Evolutionary conservation across 2,329 filamentous ascomycete genomes (phyloP).

Genomic region (Cryphonectria naterciae): DNA sequence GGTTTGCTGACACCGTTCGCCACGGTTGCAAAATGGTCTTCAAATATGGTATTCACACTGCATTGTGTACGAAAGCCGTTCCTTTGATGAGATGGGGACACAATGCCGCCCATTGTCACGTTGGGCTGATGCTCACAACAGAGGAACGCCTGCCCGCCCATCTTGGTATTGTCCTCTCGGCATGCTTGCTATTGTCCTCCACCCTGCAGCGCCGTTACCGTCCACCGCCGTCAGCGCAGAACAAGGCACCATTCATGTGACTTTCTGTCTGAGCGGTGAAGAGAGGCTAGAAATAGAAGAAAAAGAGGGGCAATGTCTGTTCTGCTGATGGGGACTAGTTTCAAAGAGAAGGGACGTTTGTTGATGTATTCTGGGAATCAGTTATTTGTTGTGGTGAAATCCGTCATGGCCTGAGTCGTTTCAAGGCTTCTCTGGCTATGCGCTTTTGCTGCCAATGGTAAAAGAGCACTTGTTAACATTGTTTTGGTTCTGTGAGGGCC

Average conservation of each 20-base stretch:
- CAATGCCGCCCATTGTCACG: constrained; percentile 10
- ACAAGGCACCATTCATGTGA: background rate
- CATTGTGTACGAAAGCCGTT: background rate
- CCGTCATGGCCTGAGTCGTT: no score
- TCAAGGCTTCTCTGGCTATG: background rate
- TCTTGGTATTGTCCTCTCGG: constrained; percentile 23
- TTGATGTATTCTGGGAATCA: background rate
- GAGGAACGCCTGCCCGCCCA: background rate
- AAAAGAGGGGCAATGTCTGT: background rate
- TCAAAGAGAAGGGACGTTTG: background rate
- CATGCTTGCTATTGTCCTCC: background rate
- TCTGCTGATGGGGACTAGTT: constrained; percentile 16
- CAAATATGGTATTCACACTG: background rate
- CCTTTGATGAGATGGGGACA: background rate
- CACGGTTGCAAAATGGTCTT: background rate
- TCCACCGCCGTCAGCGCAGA: background rate
- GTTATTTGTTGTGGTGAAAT: background rate
- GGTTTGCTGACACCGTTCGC: background rate
- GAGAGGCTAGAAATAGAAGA: background rate
- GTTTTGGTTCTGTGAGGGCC: background rate
- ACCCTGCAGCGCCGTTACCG: background rate
- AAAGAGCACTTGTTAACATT: background rate
- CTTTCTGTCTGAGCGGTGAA: background rate
- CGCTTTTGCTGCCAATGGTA: background rate
- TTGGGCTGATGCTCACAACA: background rate